Evolutionary conservation across 495 filamentous ascomycete species (phyloP), one percentile per base, ranked within the genome.

Genomic region (Xylaria castorea): DNA sequence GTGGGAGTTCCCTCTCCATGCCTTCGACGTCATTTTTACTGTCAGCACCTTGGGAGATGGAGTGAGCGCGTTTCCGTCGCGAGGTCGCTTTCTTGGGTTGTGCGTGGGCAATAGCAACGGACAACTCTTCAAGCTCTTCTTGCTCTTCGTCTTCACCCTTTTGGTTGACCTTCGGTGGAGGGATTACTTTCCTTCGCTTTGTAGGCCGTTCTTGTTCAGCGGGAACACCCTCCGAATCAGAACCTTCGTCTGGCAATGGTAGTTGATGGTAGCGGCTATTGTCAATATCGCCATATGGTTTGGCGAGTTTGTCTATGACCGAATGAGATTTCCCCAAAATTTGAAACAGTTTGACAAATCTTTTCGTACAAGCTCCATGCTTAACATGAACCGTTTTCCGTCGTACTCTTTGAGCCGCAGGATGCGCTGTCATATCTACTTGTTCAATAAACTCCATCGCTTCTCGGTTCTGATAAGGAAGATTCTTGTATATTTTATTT

Each of bases 291-390:
- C 75, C 78, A 58, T 78, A 82, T 1, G 76, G 75, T 44, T 55
- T 75, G 3, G 60, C 66, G 36, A 74, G 76, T 34, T 57, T 74
- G n/a, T 79, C 74, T 7, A 71, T 58, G 14, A 72, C 66, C 22
- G 79, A 78, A 50, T 83, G 81, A 30, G 69, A 73, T 61, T 76
- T 71, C 20, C 75, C 80, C 48, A 87, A 48, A 36, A 68, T 75
- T 67, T 79, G 78, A 53, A 88, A 82, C 11, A 88, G 58, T 50
- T 70, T 80, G 4, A 89, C 84, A 40, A 75, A 85, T 55, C 83
- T 76, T 68, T 82, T 86, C 2, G 86, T 86, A 68, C 81, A 79
- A 25, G 81, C 71, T 20, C 87, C 85, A 71, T 89, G 87, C 48
- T 80, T 78, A 34, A 88, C 36, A 40, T 81, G 68, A 36, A 76